phyloP scores from a whole-genome alignment of 768 basidiomycete species.

The Leccinum sublutescens region DNA sequence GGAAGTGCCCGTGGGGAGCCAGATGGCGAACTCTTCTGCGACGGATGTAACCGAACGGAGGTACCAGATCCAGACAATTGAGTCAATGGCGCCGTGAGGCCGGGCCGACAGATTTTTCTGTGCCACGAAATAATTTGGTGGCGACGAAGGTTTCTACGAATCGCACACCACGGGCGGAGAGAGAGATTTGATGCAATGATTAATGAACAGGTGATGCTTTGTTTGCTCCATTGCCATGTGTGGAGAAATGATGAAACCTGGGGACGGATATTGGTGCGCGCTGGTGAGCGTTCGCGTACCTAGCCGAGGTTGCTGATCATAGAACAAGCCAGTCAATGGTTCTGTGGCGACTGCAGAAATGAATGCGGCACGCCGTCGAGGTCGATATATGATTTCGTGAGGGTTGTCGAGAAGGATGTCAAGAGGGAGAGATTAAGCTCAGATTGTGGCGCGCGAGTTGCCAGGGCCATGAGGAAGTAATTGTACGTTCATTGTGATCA shows the following conservation, averaged over 20 bases:
- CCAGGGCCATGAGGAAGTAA: conserved; percentile 12
- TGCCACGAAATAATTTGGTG: neutral
- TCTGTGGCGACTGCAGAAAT: conserved; percentile 2
- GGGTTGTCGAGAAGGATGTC: conserved; percentile 4
- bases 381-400: conserved; percentile 4
- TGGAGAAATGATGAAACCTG: conserved; percentile 3
- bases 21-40: conserved; percentile 9
- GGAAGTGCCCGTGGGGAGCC: conserved; percentile 24
- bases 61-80: conserved; percentile 22
- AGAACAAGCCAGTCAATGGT: neutral
- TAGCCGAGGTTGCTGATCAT: conserved; percentile 13
- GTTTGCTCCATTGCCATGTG: neutral
- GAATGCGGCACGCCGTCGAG: conserved; percentile 5
- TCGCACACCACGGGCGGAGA: neutral
- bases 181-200: neutral
- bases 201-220: neutral
- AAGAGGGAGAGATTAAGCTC: conserved; percentile 3
- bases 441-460: conserved; percentile 15
- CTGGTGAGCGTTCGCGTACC: conserved; percentile 13
- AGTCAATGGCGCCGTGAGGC: conserved; percentile 4
- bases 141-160: neutral
- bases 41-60: conserved; percentile 30
- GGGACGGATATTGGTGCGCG: neutral
- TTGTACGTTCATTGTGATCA: conserved; percentile 19
- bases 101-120: conserved; percentile 9